These are phyloP conservation scores for Miscanthus lutarioriparius DNA, from an alignment of 176 grass and related monocot genomes.

Conservation along the genomic window DNA sequence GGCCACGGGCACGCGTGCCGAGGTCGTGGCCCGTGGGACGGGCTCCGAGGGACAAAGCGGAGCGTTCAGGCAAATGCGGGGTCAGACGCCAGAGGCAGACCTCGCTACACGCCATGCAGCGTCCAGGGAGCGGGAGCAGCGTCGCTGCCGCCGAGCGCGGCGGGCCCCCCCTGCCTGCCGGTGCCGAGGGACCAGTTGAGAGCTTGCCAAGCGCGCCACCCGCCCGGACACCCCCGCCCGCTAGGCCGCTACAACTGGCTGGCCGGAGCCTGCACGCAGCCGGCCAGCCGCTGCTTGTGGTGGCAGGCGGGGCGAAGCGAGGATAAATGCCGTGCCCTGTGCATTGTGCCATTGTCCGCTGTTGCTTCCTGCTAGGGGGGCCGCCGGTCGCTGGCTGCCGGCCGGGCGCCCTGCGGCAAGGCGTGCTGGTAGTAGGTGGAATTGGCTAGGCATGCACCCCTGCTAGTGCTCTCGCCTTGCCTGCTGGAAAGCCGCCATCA, in stretches of 20 bases:
- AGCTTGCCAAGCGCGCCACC: background rate
- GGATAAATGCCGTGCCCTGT: background rate
- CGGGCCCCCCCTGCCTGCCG: background rate
- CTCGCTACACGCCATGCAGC: background rate
- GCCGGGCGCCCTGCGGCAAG: background rate
- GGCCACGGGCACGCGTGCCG: slow-evolving; percentile 11
- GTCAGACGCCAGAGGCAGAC: slow-evolving; percentile 2
- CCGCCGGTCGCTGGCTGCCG: background rate
- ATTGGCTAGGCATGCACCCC: background rate
- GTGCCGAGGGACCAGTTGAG: background rate
- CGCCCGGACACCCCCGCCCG: too few relatives aligned
- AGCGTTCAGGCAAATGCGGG: slow-evolving; percentile 36
- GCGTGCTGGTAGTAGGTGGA: background rate
- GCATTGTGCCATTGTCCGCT: background rate
- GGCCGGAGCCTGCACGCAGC: background rate
- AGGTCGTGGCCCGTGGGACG: background rate
- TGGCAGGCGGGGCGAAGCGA: background rate
- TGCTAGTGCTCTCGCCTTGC: background rate
- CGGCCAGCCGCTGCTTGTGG: background rate
- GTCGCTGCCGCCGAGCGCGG: background rate
- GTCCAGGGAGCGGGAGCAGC: slow-evolving; percentile 1
- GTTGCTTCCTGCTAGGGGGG: background rate
- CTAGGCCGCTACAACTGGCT: background rate
- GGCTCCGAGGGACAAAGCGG: slow-evolving; percentile 44
- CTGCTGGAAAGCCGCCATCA: slow-evolving; percentile 47